These are phyloP conservation scores for Saururus chinensis DNA, from an alignment of 164 flowering plant genomes.

Conservation along the genomic window DNA sequence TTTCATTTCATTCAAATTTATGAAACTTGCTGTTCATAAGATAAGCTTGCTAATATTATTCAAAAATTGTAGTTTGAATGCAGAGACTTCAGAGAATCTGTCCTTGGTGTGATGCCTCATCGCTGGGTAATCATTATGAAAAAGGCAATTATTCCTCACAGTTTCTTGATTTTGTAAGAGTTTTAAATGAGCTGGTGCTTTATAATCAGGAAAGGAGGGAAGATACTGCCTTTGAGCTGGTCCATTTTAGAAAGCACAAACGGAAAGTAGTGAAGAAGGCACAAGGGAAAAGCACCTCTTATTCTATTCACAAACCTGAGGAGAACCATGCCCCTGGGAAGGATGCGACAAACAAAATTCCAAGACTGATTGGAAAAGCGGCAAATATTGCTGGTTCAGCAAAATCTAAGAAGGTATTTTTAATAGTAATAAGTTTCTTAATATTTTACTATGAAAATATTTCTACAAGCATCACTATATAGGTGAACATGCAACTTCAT, in stretches of 20 bases:
- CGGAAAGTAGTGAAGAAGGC: conserved; percentile 69
- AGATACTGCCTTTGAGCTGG: conserved; percentile 68
- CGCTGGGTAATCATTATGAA: conserved; percentile 55
- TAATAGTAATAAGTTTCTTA: too few species aligned
- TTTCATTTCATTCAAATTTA: too few species aligned
- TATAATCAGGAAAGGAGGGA: conserved; percentile 80
- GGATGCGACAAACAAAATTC: conserved; percentile 68
- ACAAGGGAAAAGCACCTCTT: conserved; percentile 51
- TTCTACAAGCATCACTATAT: too few species aligned
- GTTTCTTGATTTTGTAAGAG: neutral
- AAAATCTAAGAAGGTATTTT: conserved; percentile 66
- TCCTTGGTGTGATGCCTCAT: conserved; percentile 97
- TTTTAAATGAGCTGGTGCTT: conserved; percentile 3
- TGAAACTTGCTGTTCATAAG: too few species aligned
- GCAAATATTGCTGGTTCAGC: conserved; percentile 67
- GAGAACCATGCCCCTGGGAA: conserved; percentile 90
- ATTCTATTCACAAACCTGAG: conserved; percentile 73
- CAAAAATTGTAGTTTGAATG: conserved; percentile 66
- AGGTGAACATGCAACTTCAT: too few species aligned
- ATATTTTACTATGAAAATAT: too few species aligned
- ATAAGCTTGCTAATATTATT: neutral
- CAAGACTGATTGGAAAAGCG: conserved; percentile 78
- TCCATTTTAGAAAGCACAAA: conserved; percentile 80
- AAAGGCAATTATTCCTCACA: neutral
- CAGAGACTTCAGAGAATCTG: conserved; percentile 93